Percentiles rank a stretch among this genome's conserved stretches.
These are phyloP conservation scores for Lodderomyces theae DNA, from an alignment of 1,139 yeast species.

Conservation along the genomic window DNA sequence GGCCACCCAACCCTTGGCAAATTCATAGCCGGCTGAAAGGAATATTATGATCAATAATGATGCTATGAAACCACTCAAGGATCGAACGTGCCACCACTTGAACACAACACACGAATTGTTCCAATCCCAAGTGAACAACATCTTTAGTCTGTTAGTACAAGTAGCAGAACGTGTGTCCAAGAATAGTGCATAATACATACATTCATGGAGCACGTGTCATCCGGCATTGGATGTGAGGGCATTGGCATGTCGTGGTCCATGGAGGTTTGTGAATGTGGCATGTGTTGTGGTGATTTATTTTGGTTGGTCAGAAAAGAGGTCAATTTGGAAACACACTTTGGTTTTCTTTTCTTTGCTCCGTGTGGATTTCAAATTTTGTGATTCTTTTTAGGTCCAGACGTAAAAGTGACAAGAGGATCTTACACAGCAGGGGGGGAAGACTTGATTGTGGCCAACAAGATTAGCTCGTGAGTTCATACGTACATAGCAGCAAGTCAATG, in stretches of 20 bases:
- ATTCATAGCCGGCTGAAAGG: conserved; percentile 63
- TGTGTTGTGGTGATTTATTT: neutral
- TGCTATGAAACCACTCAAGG: conserved; percentile 48
- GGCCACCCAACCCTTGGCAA: conserved; percentile 37
- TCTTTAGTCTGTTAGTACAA: conserved; percentile 29
- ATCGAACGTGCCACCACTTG: conserved; percentile 74
- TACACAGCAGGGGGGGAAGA: no score
- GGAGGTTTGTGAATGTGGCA: conserved; percentile 6
- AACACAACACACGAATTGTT: conserved; percentile 69
- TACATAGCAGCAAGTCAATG: no score
- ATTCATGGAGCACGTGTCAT: conserved; percentile 60
- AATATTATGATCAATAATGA: conserved; percentile 50
- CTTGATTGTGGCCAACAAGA: no score
- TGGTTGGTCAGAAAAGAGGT: no score
- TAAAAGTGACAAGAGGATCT: no score
- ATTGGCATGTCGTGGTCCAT: conserved; percentile 6
- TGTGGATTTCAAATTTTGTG: no score
- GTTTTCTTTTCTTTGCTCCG: neutral
- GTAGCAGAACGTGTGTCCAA: no score
- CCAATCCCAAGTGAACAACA: conserved; percentile 84
- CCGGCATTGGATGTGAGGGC: conserved; percentile 19
- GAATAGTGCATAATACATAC: conserved; percentile 11
- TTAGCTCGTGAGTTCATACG: no score
- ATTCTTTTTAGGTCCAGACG: no score
- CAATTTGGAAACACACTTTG: no score